Evolutionary conservation across 306 rosid species (phyloP), one percentile per base, ranked within the genome.

Genomic region (Ceratonia siliqua): DNA sequence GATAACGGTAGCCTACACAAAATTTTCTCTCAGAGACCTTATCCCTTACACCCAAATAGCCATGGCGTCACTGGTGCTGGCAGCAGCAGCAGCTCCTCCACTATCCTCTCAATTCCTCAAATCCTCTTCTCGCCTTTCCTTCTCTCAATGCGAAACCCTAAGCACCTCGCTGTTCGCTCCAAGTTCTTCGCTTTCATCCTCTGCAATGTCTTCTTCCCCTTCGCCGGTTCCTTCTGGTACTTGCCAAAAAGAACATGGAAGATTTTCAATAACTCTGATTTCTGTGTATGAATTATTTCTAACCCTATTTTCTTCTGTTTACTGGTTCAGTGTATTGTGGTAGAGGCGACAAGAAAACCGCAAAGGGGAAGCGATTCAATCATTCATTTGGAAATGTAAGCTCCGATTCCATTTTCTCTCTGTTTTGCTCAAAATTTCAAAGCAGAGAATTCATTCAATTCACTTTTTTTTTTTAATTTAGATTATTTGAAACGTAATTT

Each of bases 61-160:
- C 49, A 84, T 84, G 97, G 98, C 90, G 27, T 87, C 96, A 1
- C 84, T 91, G 15, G 35, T 91, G 30, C 79, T 93, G 36, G 88
- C 82, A 6, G 61, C 89, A 42, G 88, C 82, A 6, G 61, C 89
- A 58, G 81, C 90, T 82, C 81, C 85, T 22, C 78, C 90, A 22
- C 71, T 87, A 39, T 68, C 83, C 24, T 13, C 55, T 81, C 78
- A 84, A 76, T 53, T 64, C 0, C 81, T 76, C 17, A 35, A 33
- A 55, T 68, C 77, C 21, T 68, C 78, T 30, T 84, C 86, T 67
- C 83, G 87, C 67, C 82, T 85, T 74, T 93, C 93, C 2, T 88
- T 93, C 62, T 87, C 92, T 38, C 83, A 82, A 14, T 89, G 91
- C 2, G 84, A 93, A 86, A 25, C 87, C 81, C 84, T 93, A 22